phyloP scores from a whole-genome alignment of 495 filamentous ascomycete species.

The Podospora conica region DNA sequence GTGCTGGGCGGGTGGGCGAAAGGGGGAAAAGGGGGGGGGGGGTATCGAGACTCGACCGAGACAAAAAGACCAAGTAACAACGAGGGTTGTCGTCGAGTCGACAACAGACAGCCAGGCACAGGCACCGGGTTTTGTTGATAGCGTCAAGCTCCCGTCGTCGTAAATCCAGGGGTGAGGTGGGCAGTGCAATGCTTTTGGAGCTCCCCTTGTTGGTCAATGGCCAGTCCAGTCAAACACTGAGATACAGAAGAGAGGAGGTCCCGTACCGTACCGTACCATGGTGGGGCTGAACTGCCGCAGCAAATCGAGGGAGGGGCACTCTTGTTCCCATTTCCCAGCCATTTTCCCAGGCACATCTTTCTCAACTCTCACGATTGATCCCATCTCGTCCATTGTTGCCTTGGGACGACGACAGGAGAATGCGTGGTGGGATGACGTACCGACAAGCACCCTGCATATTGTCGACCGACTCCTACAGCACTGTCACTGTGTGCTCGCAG shows the following conservation, averaged over 20 bases:
- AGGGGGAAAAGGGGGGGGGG: neutral
- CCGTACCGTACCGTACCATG: neutral
- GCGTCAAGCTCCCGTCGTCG: neutral
- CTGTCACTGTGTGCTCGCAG: neutral
- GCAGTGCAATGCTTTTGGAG: neutral
- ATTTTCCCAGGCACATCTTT: neutral
- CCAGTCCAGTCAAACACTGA: neutral
- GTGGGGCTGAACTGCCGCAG: constrained; percentile 3
- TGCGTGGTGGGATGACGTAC: neutral
- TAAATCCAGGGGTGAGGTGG: neutral
- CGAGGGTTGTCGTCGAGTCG: too few species aligned
- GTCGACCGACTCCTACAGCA: too few species aligned
- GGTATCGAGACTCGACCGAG: neutral
- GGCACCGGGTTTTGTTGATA: neutral
- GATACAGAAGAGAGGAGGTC: neutral
- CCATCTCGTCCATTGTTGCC: neutral
- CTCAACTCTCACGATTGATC: neutral
- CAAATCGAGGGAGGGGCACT: neutral
- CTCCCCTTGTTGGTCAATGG: neutral
- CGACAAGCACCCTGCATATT: neutral
- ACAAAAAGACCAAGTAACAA: neutral
- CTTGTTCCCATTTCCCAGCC: neutral
- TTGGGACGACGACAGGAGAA: neutral
- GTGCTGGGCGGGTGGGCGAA: neutral
- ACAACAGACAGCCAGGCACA: neutral